Evolutionary conservation across 2,329 filamentous ascomycete species (phyloP), one percentile per base, ranked within the genome.

Genomic region (Colletotrichum endophyticum): DNA sequence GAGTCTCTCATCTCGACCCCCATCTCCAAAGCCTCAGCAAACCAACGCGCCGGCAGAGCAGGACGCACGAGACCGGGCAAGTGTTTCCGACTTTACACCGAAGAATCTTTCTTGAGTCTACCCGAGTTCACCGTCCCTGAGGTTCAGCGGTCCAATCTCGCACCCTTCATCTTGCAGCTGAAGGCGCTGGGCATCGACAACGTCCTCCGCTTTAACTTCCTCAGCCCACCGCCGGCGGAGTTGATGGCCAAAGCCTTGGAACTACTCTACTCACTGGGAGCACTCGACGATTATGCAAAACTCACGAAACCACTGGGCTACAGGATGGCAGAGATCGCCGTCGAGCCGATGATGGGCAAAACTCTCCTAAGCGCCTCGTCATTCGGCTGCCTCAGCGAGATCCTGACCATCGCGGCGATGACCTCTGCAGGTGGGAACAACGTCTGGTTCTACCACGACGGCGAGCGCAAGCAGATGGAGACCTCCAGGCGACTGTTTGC

Each of bases 141-240:
- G 84, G 96, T 99, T 36, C 96, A 98, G 82, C 92, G 97, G 66
- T 96, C 95, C 2, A 98, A 99, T 81, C 90, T 99, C 27, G 96
- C 96, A 0, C 95, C 96, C 0, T 93, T 96, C 4, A 91, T 99
- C 53, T 89, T 99, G 59, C 96, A 99, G 81, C 92, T 99, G 53
- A 98, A 99, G 85, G 96, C 97, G 2, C 89, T 99, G 2, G 97
- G 97, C 0, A 98, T 99, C 79, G 96, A 98, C 84, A 99, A 99
- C 80, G 93, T 99, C 39, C 92, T 95, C 7, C 93, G 95, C 6
- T 99, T 99, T 83, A 93, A 96, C 80, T 99, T 96, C 82, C 87
- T 98, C 68, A 96, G 95, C 5, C 89, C 95, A 4, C 97, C 97
- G 13, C 96, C 97, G 0, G 92, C 96, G 0, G 93, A 96, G 80